Evolutionary conservation across 169 alveolate species (phyloP), one percentile per base, ranked within the genome.

Genomic region (Eimeria sp.): DNA sequence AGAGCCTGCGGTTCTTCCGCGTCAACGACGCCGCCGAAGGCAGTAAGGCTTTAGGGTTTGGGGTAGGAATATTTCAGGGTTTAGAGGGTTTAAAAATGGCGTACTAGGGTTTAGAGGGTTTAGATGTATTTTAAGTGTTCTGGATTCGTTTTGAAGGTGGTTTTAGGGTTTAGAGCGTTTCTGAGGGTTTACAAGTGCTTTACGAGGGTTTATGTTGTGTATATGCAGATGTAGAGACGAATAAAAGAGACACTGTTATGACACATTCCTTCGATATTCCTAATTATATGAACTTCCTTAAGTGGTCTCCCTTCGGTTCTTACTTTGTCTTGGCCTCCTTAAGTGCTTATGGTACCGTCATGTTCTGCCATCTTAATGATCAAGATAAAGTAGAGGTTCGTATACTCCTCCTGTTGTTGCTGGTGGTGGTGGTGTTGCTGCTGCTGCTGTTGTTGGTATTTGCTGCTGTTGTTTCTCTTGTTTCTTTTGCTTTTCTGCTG

Each of bases 291-390:
- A 98, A 98, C 95, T 97, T 95, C 72, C 96, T 98, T 96, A 88
- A 95, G 80, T 98, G 99, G 99, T 98, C 99, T 65, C 99, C 99
- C 5, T 96, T 96, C 49, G 99, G 99, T 40, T 97, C 98, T 43
- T 98, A 98, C 96, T 98, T 98, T 92, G 98, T 98, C 9, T 90
- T 98, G 40, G 99, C 98, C 30, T 97, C 98, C 9, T 65, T 97
- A 61, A 98, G 98, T n/a, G 94, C 99, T 20, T 99, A 98, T 76
- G 99, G 99, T 7, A 96, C 98, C 25, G 95, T 98, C 34, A 95
- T 97, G 45, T 98, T 98, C 96, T 98, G 99, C 97, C 95, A 78
- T 61, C 96, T 98, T 51, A 98, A 97, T 95, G 97, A 97, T 57
- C 98, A 98, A 84, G 99, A 98, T 93, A 98, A 98, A 95, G 98